These are phyloP conservation scores for Epichloe baconii DNA, from an alignment of 2,329 filamentous ascomycete species.

Conservation along the genomic window DNA sequence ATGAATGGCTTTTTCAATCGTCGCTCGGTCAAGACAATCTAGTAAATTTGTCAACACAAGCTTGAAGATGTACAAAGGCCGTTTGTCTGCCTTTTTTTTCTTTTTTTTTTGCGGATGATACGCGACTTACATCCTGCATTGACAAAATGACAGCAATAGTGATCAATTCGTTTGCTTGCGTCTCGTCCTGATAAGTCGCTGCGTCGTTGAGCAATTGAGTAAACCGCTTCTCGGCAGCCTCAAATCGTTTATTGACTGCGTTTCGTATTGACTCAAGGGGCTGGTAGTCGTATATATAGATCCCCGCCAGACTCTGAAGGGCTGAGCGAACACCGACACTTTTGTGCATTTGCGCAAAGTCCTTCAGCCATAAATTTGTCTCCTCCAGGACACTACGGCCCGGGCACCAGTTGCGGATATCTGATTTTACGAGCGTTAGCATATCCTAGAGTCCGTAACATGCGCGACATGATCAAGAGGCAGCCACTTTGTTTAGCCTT, in stretches of 20 bases:
- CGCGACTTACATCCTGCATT: constrained; percentile 25
- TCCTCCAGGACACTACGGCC: constrained; percentile 24
- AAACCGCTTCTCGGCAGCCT: constrained; percentile 18
- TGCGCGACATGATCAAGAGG: neutral
- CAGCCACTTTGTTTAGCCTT: neutral
- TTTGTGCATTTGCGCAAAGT: constrained; percentile 26
- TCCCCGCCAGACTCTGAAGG: constrained; percentile 27
- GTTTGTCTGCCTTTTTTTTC: neutral
- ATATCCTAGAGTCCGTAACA: neutral
- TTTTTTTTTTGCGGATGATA: no score
- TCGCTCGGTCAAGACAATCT: constrained; percentile 26
- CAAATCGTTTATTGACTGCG: constrained; percentile 21
- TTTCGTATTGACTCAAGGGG: constrained; percentile 19
- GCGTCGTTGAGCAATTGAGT: constrained; percentile 16
- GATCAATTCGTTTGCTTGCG: constrained; percentile 20
- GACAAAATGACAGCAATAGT: constrained; percentile 25
- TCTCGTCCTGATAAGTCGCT: constrained; percentile 10
- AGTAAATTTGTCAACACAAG: neutral
- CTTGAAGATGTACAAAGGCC: neutral
- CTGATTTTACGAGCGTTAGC: constrained; percentile 10
- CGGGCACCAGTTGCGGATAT: constrained; percentile 27
- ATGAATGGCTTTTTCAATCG: constrained; percentile 18
- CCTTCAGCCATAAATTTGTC: constrained; percentile 27
- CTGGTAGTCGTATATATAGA: constrained; percentile 28
- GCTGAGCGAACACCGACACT: constrained; percentile 21